Evolutionary conservation across 192 early-diverging fungal genomes (phyloP).

Genomic region (Ambispora gerdemannii): DNA sequence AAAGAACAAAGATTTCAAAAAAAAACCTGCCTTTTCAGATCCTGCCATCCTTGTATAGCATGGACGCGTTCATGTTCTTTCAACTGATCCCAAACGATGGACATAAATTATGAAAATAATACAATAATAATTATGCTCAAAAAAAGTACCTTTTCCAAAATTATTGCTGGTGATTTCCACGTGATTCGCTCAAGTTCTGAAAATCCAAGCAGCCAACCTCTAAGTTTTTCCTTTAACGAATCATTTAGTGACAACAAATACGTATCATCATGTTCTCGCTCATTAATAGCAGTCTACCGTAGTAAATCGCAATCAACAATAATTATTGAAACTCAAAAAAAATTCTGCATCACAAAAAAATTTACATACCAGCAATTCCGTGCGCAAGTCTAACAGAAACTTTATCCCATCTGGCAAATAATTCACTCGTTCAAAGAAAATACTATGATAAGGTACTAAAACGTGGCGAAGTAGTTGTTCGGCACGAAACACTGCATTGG

Average conservation of each 20-base stretch:
- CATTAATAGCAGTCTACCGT: conserved; percentile 29
- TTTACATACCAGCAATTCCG: conserved; percentile 62
- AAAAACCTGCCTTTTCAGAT: conserved; percentile 77
- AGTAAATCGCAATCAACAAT: neutral
- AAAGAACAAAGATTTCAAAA: neutral
- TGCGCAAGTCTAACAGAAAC: conserved; percentile 75
- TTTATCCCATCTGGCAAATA: conserved; percentile 74
- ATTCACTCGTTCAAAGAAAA: conserved; percentile 76
- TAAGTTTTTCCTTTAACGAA: conserved; percentile 62
- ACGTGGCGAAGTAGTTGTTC: conserved; percentile 63
- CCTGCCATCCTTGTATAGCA: conserved; percentile 73
- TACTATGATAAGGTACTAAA: conserved; percentile 65
- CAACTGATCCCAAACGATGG: conserved; percentile 44
- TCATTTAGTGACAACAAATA: conserved; percentile 60
- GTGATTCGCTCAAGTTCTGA: conserved; percentile 79
- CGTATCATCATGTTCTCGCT: conserved; percentile 41
- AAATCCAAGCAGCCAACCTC: conserved; percentile 73
- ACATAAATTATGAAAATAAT: neutral
- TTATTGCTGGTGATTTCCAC: conserved; percentile 73
- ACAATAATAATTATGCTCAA: neutral
- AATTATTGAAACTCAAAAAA: neutral
- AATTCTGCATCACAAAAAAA: neutral
- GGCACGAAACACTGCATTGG: conserved; percentile 38
- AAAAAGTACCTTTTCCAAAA: conserved; percentile 73
- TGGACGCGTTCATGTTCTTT: conserved; percentile 89